Evolutionary conservation across 441 rosid species (phyloP), one percentile per base, ranked within the genome.

Genomic region (Erodium chrysanthum): DNA sequence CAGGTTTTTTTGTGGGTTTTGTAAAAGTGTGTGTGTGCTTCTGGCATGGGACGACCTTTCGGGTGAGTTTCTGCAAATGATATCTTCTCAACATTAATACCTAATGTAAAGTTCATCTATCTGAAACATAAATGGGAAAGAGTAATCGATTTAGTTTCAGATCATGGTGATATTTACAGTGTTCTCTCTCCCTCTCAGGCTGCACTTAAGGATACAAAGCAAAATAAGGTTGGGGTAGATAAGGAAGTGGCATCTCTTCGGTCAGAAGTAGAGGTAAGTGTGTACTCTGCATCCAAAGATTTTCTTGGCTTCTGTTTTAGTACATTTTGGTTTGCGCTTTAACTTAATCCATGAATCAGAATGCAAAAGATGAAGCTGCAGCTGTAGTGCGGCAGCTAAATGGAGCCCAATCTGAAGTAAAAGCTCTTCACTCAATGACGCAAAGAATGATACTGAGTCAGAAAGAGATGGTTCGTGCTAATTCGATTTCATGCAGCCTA

Each of bases 401-500:
- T 69, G 90, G 86, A 66, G 90, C 93, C 66, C 87, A 84, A 69
- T 68, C 84, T 69, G 93, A 88, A 81, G 90, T 84, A 60, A 85
- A 80, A 54, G 84, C 83, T 66, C 82, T 88, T 74, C 77, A 76
- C 37, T 80, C 85, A 25, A 84, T 88, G 93, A 85, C 93, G 37
- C 87, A 84, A 5, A 82, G 93, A 83, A 88, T 88, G 90, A 73
- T 85, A 75, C 74, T 88, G 85, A 85, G 87, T 73, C 93, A 82
- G 70, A 85, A 88, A 75, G 93, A 88, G 78, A 84, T 88, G 93
- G 93, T 88, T 66, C 67, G 83, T 79, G 23, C 50, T 33, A 63
- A 48, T 42, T 11, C 65, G 68, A 48, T 68, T 29, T 6, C 33
- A 29, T 29, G 22, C 18, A 20, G 31, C 20, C 21, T 40, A 20